Conservation (phyloP, 257 asterid genomes). For the Oldenlandia corymbosa region DNA sequence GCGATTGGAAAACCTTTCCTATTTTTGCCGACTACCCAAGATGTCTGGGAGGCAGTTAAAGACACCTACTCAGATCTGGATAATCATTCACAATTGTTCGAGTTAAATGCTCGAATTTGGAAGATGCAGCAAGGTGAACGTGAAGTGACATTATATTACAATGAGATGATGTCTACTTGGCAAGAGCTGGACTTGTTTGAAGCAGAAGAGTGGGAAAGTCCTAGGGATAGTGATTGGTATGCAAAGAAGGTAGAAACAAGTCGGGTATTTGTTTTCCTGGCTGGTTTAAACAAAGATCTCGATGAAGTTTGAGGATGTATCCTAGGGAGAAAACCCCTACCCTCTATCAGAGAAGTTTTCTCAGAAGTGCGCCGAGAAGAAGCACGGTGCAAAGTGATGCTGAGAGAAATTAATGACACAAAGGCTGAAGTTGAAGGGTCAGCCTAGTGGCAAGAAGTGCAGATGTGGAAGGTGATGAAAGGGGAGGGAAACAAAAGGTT, state of each 20-base stretch:
- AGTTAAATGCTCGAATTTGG: background rate
- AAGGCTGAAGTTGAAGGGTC: background rate
- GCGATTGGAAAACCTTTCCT: background rate
- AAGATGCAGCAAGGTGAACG: background rate
- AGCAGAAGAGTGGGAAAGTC: background rate
- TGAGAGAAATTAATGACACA: no score
- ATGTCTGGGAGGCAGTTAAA: background rate
- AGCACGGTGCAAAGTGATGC: background rate
- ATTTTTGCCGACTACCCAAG: background rate
- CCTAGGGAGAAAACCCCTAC: background rate
- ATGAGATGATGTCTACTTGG: background rate
- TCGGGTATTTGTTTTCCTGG: background rate
- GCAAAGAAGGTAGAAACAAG: background rate
- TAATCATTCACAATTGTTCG: background rate
- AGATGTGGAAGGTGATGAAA: no score
- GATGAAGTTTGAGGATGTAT: background rate
- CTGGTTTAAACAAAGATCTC: background rate
- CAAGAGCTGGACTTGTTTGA: background rate
- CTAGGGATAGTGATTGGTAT: no score
- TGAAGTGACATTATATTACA: background rate
- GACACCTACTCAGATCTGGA: background rate
- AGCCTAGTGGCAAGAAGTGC: no score
- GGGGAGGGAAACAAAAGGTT: background rate
- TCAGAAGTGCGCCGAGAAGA: background rate
- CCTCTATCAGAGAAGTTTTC: background rate